Base-by-base conservation (phyloP, 2,329 filamentous ascomycete genomes). In the Fusarium sp. region DNA sequence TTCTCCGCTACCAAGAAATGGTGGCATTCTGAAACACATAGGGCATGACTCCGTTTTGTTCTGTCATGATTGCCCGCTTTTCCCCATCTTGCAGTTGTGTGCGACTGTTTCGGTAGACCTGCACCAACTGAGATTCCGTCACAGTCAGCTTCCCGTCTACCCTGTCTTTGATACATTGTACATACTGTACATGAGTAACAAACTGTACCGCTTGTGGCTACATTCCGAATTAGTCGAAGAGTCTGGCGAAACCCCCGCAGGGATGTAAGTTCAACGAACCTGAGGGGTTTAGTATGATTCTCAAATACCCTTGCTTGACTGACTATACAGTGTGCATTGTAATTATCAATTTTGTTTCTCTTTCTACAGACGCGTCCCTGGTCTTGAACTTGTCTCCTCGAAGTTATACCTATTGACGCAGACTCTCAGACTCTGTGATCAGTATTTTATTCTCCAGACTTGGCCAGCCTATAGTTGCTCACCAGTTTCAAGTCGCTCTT, bases 201-300 rank as follows among this genome's bases (percentile, higher is more conserved):
- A 75, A 76, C 59, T 63, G 72, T 55, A 74, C 64, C 36, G 50
- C 26, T 55, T 60, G 63, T 58, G 66, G 57, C 35, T 55, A 61
- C 61, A 74, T 50, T 64, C 54, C 66, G 41, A 51, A 26, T 61
- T 54, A 44, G 48, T 41, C 58, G 48, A 44, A 53, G 44, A 48
- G 28, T 41, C 42, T 63, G 58, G 69, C 39, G 62, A 59, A 47
- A 56, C 70, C 45, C 45, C 48, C 53, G 63, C 72, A 78, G 72
- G 75, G 68, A 53, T 68, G 50, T n/a, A 64, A 72, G 58, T 66
- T 45, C n/a, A 63, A 69, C 62, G 75, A 77, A 78, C 75, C 66
- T 78, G 75, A 77, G 75, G 75, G 75, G 76, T 63, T 63, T 69
- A 62, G 30, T 38, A 39, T 32, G 48, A 56, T 17, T 42, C 24